phyloP scores from a whole-genome alignment of 768 basidiomycete species.

The Boletus sp. region DNA sequence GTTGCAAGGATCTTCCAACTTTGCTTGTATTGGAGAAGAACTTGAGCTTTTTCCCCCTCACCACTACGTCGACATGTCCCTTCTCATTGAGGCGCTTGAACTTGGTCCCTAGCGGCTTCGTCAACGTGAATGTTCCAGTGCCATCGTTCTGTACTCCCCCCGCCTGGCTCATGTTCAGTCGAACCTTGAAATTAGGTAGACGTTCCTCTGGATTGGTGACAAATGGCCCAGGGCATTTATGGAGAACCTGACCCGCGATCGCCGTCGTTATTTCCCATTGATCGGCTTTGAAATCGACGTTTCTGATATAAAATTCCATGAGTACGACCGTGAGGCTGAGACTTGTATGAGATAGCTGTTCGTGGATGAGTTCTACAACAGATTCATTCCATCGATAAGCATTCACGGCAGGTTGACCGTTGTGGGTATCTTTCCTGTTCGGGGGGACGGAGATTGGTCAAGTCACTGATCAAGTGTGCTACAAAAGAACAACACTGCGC shows the following conservation, averaged over 20 bases:
- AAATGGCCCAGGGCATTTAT: conserved; percentile 34
- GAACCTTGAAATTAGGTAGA: conserved; percentile 59
- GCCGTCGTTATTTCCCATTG: conserved; percentile 55
- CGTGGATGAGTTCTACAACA: not conserved
- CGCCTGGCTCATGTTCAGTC: conserved; percentile 44
- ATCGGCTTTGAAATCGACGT: conserved; percentile 38
- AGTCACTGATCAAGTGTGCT: not conserved
- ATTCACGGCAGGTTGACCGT: not conserved
- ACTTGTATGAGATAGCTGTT: not conserved
- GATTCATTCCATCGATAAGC: conserved; percentile 4
- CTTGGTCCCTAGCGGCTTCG: conserved; percentile 35
- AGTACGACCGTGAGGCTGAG: not conserved
- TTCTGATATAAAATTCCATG: conserved; percentile 40
- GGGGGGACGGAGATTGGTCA: conserved; percentile 6
- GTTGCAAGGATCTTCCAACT: conserved; percentile 16
- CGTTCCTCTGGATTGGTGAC: conserved; percentile 21
- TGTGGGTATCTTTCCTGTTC: conserved; percentile 2
- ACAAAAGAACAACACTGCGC: not conserved
- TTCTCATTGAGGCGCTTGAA: conserved; percentile 45
- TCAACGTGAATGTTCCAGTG: conserved; percentile 34
- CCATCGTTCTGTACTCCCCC: conserved; percentile 61
- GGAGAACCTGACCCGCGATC: conserved; percentile 51
- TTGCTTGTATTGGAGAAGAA: conserved; percentile 15
- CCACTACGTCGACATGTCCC: conserved; percentile 37
- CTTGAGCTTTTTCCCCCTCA: conserved; percentile 40